Evolutionary conservation across 495 filamentous ascomycete species (phyloP).

Genomic region (Neurospora sp.): DNA sequence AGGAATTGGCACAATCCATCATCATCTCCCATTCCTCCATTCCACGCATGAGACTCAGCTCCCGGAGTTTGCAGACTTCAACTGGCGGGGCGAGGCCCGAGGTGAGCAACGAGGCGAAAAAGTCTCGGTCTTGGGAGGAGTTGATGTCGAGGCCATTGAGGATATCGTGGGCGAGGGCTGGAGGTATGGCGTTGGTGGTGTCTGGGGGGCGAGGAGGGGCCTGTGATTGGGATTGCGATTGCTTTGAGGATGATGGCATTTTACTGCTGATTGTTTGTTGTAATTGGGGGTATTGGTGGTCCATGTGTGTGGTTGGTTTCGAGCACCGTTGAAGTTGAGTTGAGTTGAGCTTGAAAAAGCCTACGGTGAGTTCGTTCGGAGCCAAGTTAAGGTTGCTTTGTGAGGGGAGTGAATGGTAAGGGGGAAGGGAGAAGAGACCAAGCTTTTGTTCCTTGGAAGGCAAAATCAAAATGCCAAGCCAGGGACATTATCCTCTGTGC

Average conservation of each 20-base stretch:
- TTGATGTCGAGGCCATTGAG: conserved; percentile 23
- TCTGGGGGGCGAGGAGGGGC: not conserved
- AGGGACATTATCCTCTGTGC: not conserved
- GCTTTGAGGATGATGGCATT: not conserved
- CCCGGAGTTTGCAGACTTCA: conserved; percentile 15
- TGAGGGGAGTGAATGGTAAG: not conserved
- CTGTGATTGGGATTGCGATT: not conserved
- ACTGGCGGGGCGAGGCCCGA: conserved; percentile 11
- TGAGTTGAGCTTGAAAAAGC: not conserved
- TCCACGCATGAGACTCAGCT: conserved; percentile 17
- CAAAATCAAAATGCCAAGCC: not conserved
- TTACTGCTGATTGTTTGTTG: not conserved
- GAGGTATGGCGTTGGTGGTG: not conserved
- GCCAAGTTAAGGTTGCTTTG: not conserved
- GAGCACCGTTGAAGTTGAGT: not conserved
- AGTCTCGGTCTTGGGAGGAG: conserved; percentile 14
- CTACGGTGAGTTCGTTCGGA: not conserved
- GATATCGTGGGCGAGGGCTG: not conserved
- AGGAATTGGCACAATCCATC: conserved; percentile 17
- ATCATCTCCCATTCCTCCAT: conserved; percentile 27
- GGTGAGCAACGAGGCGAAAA: conserved; percentile 13
- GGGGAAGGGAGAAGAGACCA: not conserved
- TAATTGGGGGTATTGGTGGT: not conserved
- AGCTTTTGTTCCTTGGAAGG: not conserved
- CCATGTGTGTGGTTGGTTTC: not conserved